Base-by-base conservation (phyloP, 2,329 filamentous ascomycete genomes). In the Penicillium glabrum region DNA sequence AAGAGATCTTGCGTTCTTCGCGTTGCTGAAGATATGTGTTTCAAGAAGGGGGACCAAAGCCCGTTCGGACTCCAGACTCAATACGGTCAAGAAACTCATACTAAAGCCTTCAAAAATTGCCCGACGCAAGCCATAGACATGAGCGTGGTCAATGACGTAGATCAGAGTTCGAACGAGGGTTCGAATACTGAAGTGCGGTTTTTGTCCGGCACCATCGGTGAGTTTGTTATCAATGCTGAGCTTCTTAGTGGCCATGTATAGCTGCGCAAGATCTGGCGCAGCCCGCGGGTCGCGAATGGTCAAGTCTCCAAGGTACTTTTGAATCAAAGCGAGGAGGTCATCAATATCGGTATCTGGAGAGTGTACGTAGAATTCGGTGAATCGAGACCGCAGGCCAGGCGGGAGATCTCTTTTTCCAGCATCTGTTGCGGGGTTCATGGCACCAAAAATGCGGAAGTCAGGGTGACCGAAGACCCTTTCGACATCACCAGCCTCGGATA, bases 381-480 rank as follows among this genome's bases (percentile, higher is more conserved):
- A 99, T 48, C 93, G 86, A 9, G 93, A 96, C 54, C 93, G 84
- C 44, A 98, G 86, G 1, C 93, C 93, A 53, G 90, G 86, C 0
- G 93, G 92, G 16, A 99, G 79, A 73, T 99, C 95, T 54, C 93
- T 88, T 77, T 99, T 99, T 59, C 96, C 95, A 54, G 97, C 87
- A 77, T 99, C 95, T 3, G 95, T 99, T 5, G 95, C 95, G 29
- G 95, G 95, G 69, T 99, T 99, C 95, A 99, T 99, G 27, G 96
- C 95, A 51, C 91, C 96, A 70, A 99, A 99, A 14, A 99, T 90
- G 39, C 95, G 87, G 73, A 99, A 99, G 62, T 96, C 87, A 0
- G 91, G 88, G 73, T 99, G 93, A 0, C 93, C 95, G 59, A 88
- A 83, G 35, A 99, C 88, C 62, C 93, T 86, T 73, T 98, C 91